A percentile compares a stretch with the other conserved stretches of the same genome.
These are phyloP conservation scores for Pneumocystis murina DNA, from an alignment of 1,139 yeast genomes.

Conservation along the genomic window DNA sequence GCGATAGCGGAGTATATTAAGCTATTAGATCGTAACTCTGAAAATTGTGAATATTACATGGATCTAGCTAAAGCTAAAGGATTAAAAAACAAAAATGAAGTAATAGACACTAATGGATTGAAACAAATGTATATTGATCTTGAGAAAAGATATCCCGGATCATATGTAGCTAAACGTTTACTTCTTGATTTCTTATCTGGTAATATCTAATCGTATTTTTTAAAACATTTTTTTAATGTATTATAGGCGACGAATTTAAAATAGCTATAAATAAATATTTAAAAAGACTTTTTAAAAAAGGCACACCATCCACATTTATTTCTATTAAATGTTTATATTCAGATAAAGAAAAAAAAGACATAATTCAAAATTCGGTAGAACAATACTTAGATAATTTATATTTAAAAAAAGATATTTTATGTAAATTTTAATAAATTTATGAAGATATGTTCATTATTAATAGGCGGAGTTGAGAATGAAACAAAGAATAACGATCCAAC, in stretches of 20 bases:
- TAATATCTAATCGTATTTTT: neutral
- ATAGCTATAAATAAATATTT: slow-evolving; percentile 38
- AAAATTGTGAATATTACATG: slow-evolving; percentile 49
- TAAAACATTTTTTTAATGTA: slow-evolving; percentile 20
- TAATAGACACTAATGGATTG: slow-evolving; percentile 14
- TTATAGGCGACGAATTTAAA: slow-evolving; percentile 42
- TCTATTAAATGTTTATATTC: slow-evolving; percentile 69
- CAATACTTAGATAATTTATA: slow-evolving; percentile 28
- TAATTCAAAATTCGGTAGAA: slow-evolving; percentile 41
- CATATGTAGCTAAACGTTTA: slow-evolving; percentile 64
- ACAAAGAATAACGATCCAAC: slow-evolving; percentile 28
- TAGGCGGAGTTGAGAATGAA: neutral
- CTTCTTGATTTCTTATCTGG: slow-evolving; percentile 34
- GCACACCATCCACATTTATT: slow-evolving; percentile 83
- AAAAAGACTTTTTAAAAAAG: slow-evolving; percentile 47
- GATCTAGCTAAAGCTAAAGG: slow-evolving; percentile 43
- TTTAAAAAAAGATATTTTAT: neutral
- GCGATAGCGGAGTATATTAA: slow-evolving; percentile 57
- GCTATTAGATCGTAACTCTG: slow-evolving; percentile 75
- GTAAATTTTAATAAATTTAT: neutral
- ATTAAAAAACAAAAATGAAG: slow-evolving; percentile 22
- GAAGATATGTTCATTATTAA: neutral
- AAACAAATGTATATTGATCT: slow-evolving; percentile 46
- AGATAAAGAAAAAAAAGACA: slow-evolving; percentile 32
- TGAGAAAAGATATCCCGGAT: slow-evolving; percentile 57